phyloP scores from a whole-genome alignment of 2,329 filamentous ascomycete species.

The Aspergillus sp. region DNA sequence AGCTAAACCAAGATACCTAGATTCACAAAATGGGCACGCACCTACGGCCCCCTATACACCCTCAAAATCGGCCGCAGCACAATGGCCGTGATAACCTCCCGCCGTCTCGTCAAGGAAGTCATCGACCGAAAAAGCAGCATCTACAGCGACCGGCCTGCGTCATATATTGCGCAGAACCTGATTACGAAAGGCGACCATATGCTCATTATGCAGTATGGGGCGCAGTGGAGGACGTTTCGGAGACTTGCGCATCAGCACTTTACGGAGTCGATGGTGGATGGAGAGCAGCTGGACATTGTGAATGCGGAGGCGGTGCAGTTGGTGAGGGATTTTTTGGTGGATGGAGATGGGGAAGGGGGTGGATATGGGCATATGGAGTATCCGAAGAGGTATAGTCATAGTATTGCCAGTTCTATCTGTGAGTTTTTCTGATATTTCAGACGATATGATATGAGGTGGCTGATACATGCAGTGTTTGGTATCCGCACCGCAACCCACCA shows the following conservation, averaged over 20 bases:
- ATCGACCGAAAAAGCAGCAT: conserved; percentile 47
- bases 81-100: conserved; percentile 45
- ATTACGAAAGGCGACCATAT: conserved; percentile 23
- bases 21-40: conserved; percentile 49
- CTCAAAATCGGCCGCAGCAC: conserved; percentile 47
- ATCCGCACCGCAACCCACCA: conserved; percentile 39
- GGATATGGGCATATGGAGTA: too few species aligned
- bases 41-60: conserved; percentile 51
- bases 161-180: conserved; percentile 40
- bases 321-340: too few species aligned
- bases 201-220: conserved; percentile 21
- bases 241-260: too few species aligned
- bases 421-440: conserved; percentile 42
- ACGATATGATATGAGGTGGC: conserved; percentile 46
- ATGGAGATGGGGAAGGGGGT: too few species aligned
- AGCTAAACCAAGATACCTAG: conserved; percentile 16
- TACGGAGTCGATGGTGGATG: conserved; percentile 4
- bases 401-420: conserved; percentile 38
- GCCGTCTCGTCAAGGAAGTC: conserved; percentile 46
- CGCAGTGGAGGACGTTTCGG: too few species aligned
- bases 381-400: too few species aligned
- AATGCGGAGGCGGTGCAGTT: conserved; percentile 27
- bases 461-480: conserved; percentile 48
- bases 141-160: conserved; percentile 46
- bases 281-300: conserved; percentile 45